phyloP scores from a whole-genome alignment of 257 asterid species.

The Oldenlandia corymbosa region DNA sequence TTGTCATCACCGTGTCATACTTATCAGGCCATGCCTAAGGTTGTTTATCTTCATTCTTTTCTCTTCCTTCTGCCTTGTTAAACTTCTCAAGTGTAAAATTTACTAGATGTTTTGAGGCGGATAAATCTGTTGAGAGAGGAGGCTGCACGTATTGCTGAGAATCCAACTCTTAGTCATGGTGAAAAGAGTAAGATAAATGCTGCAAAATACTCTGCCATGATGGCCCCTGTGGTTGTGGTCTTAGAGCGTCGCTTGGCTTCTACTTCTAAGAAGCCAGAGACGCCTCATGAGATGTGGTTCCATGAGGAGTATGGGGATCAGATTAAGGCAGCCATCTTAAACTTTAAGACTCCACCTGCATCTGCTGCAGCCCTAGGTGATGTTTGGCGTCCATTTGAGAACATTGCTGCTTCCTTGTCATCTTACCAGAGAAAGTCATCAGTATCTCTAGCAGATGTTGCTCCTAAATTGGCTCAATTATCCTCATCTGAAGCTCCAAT shows the following conservation, averaged over 20 bases:
- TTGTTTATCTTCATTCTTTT: conserved; percentile 5
- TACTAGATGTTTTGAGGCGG: conserved; percentile 89
- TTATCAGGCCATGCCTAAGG: neutral
- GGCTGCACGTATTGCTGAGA: conserved; percentile 83
- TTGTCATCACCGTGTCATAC: neutral
- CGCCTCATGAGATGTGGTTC: conserved; percentile 92
- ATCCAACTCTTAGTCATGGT: conserved; percentile 63
- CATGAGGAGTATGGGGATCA: conserved; percentile 65
- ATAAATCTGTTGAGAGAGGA: conserved; percentile 92
- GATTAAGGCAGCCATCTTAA: conserved; percentile 68
- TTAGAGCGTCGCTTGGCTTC: conserved; percentile 95
- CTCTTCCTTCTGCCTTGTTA: neutral
- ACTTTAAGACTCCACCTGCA: conserved; percentile 82
- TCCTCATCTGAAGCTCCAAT: conserved; percentile 87
- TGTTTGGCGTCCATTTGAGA: conserved; percentile 94
- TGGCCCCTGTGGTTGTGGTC: conserved; percentile 93
- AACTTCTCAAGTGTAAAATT: conserved; percentile 13
- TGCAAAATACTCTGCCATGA: conserved; percentile 98
- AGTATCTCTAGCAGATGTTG: conserved; percentile 81
- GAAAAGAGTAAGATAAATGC: conserved; percentile 93
- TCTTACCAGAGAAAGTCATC: conserved; percentile 91
- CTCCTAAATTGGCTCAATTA: conserved; percentile 79
- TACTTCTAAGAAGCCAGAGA: conserved; percentile 87
- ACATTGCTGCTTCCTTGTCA: conserved; percentile 77
- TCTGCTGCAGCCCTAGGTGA: conserved; percentile 81